A percentile compares a stretch with the other conserved stretches of the same genome.
phyloP scores from a whole-genome alignment of 2,329 filamentous ascomycete genomes.

The Sclerotinia spermophila region DNA sequence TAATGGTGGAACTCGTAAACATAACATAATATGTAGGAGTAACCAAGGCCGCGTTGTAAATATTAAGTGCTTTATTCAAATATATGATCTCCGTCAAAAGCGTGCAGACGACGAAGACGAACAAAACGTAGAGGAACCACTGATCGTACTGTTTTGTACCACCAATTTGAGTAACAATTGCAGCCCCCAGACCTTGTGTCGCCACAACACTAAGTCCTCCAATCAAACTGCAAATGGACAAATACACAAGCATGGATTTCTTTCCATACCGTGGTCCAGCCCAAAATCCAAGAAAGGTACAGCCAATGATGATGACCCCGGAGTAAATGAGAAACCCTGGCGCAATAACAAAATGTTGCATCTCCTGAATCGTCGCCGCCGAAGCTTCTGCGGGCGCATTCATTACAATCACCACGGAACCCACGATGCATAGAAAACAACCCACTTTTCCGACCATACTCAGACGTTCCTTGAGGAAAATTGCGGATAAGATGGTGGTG shows the following conservation, averaged over 20 bases:
- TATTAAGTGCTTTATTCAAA: constrained; percentile 95
- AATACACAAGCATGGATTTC: constrained; percentile 96
- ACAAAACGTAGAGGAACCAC: constrained; percentile 91
- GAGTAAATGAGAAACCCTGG: constrained; percentile 85
- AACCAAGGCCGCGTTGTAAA: constrained; percentile 95
- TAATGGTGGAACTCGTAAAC: constrained; percentile 93
- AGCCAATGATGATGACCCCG: constrained; percentile 75
- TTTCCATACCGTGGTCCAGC: constrained; percentile 86
- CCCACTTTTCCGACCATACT: constrained; percentile 95
- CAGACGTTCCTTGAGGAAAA: constrained; percentile 92
- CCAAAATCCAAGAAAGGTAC: constrained; percentile 70
- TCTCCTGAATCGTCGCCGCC: constrained; percentile 83
- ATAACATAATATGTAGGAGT: constrained; percentile 99
- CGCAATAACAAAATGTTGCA: constrained; percentile 81
- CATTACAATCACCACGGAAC: constrained; percentile 88
- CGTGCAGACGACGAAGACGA: constrained; percentile 88
- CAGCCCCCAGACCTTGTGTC: constrained; percentile 87
- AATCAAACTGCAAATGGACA: constrained; percentile 92
- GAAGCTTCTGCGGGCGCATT: constrained; percentile 87
- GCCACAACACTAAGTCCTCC: constrained; percentile 92
- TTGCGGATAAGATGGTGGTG: constrained; percentile 83
- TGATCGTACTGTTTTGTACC: constrained; percentile 90
- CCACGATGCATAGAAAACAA: constrained; percentile 92
- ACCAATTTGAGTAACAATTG: constrained; percentile 79
- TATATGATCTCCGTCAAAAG: constrained; percentile 92